phyloP scores from a whole-genome alignment of 306 rosid species.

The Prunus armeniaca region DNA sequence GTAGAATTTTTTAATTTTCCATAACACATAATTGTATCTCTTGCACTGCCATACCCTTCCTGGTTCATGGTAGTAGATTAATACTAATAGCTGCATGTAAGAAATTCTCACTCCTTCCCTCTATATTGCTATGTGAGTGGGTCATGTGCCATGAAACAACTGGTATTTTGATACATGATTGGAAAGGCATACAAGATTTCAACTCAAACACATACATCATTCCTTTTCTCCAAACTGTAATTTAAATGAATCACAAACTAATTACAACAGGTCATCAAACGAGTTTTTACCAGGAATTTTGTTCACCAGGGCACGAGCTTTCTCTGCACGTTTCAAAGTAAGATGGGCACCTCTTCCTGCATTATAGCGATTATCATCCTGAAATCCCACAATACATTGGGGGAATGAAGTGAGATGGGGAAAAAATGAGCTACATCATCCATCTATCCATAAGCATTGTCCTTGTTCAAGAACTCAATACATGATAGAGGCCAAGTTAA shows the following conservation, averaged over 20 bases:
- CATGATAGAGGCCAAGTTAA: background rate
- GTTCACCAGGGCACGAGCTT: constrained; percentile 57
- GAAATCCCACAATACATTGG: background rate
- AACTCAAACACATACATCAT: background rate
- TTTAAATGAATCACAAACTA: background rate
- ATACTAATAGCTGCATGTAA: background rate
- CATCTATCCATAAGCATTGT: background rate
- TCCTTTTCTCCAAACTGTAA: background rate
- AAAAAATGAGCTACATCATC: background rate
- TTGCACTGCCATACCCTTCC: background rate
- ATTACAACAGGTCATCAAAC: background rate
- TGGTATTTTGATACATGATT: background rate
- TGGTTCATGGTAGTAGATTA: background rate
- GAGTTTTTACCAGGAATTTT: constrained; percentile 58
- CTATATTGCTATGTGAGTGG: background rate
- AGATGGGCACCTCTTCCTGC: constrained; percentile 81
- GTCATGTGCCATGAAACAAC: background rate
- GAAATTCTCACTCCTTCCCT: background rate
- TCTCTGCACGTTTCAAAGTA: constrained; percentile 71
- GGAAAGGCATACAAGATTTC: background rate
- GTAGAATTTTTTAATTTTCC: background rate
- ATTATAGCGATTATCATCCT: constrained; percentile 80
- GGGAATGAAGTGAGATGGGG: constrained; percentile 11
- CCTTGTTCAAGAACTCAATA: background rate
- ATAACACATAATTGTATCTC: background rate